phyloP scores from a whole-genome alignment of 139 green algal genomes.

The Closterium sp. region DNA sequence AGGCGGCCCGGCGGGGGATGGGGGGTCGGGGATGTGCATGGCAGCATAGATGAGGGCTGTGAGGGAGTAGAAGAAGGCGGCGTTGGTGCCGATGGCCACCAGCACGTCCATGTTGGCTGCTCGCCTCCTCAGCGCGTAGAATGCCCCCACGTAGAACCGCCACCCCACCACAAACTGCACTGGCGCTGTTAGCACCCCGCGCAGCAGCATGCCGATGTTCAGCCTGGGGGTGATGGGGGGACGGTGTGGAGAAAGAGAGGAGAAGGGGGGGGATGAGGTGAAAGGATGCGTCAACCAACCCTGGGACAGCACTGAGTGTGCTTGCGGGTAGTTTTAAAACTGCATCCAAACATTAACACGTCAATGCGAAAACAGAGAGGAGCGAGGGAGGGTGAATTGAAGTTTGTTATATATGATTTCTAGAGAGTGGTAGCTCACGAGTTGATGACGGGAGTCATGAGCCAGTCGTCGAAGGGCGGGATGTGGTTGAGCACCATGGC shows the following conservation, averaged over 20 bases:
- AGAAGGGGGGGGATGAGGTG: background rate
- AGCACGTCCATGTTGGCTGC: conserved; percentile 98
- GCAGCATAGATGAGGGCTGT: conserved; percentile 71
- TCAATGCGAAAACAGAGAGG: no score
- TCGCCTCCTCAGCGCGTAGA: conserved; percentile 60
- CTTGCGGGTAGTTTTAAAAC: no score
- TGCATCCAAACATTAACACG: no score
- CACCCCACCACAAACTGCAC: conserved; percentile 85
- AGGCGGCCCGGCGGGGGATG: no score
- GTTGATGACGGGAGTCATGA: conserved; percentile 35
- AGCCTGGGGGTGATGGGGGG: conserved; percentile 74
- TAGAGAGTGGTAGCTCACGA: no score
- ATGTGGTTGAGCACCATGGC: conserved; percentile 83
- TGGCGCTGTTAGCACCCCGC: conserved; percentile 80
- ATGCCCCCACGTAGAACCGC: conserved; percentile 86
- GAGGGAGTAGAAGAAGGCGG: conserved; percentile 86
- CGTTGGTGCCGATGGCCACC: conserved; percentile 89
- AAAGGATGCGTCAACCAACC: background rate
- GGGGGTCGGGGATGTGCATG: background rate
- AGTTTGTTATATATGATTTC: no score
- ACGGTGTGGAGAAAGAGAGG: conserved; percentile 65
- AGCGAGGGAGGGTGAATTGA: background rate
- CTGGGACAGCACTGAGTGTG: background rate
- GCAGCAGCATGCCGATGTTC: conserved; percentile 73
- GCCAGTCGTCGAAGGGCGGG: conserved; percentile 49